Conservation (phyloP, 352 stramenopile species). For the Phytopythium sindhum region DNA sequence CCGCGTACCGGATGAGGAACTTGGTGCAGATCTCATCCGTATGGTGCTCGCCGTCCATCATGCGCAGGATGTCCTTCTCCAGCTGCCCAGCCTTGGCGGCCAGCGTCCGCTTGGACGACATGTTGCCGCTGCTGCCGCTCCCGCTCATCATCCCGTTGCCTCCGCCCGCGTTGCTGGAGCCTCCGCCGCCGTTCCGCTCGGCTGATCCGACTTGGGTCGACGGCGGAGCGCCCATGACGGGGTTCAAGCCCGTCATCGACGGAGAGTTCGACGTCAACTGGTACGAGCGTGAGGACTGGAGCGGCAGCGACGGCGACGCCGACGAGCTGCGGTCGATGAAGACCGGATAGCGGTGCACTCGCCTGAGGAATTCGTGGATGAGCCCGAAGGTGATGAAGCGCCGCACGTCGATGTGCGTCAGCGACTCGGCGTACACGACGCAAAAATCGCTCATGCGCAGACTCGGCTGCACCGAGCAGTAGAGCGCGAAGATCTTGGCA, state of each 20-base stretch:
- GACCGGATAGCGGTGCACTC: conserved; percentile 85
- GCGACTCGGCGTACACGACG: conserved; percentile 68
- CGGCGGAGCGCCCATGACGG: conserved; percentile 14
- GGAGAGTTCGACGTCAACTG: conserved; percentile 34
- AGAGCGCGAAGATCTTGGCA: conserved; percentile 80
- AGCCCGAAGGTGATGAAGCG: conserved; percentile 87
- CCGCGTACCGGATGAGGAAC: conserved; percentile 63
- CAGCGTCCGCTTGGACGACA: conserved; percentile 35
- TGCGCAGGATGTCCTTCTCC: conserved; percentile 70
- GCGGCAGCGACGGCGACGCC: conserved; percentile 7
- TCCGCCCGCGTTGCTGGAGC: neutral
- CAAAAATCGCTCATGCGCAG: conserved; percentile 83
- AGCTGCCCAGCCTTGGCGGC: conserved; percentile 46
- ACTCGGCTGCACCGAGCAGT: conserved; percentile 83
- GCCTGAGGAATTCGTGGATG: conserved; percentile 80
- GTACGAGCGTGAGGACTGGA: conserved; percentile 17
- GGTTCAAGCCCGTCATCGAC: conserved; percentile 30
- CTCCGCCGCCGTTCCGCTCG: conserved; percentile 4
- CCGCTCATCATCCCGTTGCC: conserved; percentile 8
- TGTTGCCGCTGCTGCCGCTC: conserved; percentile 29
- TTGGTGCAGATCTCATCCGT: conserved; percentile 85
- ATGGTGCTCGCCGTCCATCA: conserved; percentile 80
- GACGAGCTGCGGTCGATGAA: conserved; percentile 38
- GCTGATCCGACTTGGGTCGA: conserved; percentile 13
- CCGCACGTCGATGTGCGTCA: conserved; percentile 69